Evolutionary conservation across 768 basidiomycete genomes (phyloP).

Genomic region (Cystobasidium ongulense): DNA sequence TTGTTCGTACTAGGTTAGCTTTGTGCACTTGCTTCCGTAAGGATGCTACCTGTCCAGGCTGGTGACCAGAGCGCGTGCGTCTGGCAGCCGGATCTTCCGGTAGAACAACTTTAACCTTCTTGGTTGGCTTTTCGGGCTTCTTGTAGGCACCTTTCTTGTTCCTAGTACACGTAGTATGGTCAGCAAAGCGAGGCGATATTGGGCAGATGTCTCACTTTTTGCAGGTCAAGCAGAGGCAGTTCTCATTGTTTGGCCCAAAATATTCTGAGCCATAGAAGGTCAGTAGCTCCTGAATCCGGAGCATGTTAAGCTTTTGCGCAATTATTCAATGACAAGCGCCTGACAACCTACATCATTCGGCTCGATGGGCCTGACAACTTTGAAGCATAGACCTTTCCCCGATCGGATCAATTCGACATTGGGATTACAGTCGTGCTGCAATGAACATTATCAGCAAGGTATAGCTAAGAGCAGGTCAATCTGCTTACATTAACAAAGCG

Average conservation of each 20-base stretch:
- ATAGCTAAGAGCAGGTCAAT: neutral
- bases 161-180: neutral
- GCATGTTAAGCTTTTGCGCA: neutral
- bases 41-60: neutral
- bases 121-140: slow-evolving; percentile 2
- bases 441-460: neutral
- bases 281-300: slow-evolving; percentile 16
- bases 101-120: neutral
- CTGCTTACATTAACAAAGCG: slow-evolving; percentile 32
- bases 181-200: neutral
- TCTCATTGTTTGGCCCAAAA: slow-evolving; percentile 25
- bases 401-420: slow-evolving; percentile 31
- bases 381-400: slow-evolving; percentile 31
- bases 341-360: slow-evolving; percentile 7
- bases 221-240: slow-evolving; percentile 30
- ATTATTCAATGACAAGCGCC: neutral
- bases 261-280: slow-evolving; percentile 35
- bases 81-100: neutral
- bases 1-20: neutral
- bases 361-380: slow-evolving; percentile 24
- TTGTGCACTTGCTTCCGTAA: neutral
- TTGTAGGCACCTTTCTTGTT: slow-evolving; percentile 11
- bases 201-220: neutral
- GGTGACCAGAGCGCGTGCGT: neutral
- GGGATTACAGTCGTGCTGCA: slow-evolving; percentile 32